Evolutionary conservation across 768 basidiomycete species (phyloP), one percentile per base, ranked within the genome.

Genomic region (Leccinum boreale): DNA sequence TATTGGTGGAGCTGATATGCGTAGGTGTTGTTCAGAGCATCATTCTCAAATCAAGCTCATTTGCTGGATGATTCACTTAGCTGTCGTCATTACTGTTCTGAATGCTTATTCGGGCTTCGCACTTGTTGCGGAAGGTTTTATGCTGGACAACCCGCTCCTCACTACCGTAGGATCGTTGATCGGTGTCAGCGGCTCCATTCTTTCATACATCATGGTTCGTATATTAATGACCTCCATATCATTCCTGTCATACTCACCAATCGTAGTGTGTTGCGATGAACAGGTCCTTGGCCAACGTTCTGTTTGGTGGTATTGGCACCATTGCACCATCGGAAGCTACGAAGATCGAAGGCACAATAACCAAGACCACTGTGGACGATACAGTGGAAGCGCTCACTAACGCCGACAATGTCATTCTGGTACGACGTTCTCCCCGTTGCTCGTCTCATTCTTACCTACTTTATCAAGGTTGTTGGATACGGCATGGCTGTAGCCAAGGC

Each of bases 1-100:
- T n/a, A 91, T 94, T 60, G 92, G 92, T 52, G 92, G 92, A 11
- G 92, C 92, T 26, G 92, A 94, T 67, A 94, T 94, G 92, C 92
- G 91, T 92, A 65, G 56, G 89, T 79, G 21, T 28, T 50, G 36
- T 42, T 53, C 11, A 33, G 23, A 17, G 10, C 6, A 2, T 58
- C 5, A 4, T 58, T 48, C 45, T 52, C 31, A 10, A 53, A 45
- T 45, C 31, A 14, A 45, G 42, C 36, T 39, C 31, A 56, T 64
- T 63, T 28, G 1, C 31, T 59, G 55, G 44, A 39, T 26, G 1
- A 64, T 50, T 23, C 46, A 4, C 46, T 49, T 64, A 92, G 90
- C 92, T 52, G 92, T 94, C 31, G 89, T 94, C 5, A 94, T 94
- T 49, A 94, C 92, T 5, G 92, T 94, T 17, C 70, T 94, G 58